Evolutionary conservation across 2,329 filamentous ascomycete genomes (phyloP), one percentile per base, ranked within the genome.

Genomic region (Dactylellina parvicollis): DNA sequence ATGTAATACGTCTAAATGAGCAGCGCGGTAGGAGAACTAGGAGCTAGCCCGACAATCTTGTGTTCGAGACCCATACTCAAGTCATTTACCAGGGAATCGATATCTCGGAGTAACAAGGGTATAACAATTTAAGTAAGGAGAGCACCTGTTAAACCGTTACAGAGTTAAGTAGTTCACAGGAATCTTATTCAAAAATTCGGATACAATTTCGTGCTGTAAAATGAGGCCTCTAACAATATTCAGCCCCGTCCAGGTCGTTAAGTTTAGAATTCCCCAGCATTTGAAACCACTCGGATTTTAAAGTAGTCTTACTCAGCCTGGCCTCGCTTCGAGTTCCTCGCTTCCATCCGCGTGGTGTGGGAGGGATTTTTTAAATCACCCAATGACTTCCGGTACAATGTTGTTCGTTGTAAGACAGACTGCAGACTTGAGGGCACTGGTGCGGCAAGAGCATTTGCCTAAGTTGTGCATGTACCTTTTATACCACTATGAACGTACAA

Each of bases 291-390:
- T 46, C 42, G 20, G 20, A 46, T 46, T 24, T 18, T 18, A 8
- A 40, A 12, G 36, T 8, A 46, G 42, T 46, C 42, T 49, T 20
- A 30, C 5, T 28, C 38, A n/a, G n/a, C n/a, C n/a, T 7, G 36
- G n/a, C 20, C 34, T 67, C 62, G 62, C 62, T 59, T 67, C 40
- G 9, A 30, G 20, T 12, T n/a, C 30, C 18, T 66, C 61, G 61
- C 50, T 56, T 50, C 38, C 52, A 59, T 67, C 62, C 62, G 62
- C 52, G 52, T 38, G 10, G 44, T 52, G 44, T 67, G 62, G 32
- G 62, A 67, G 36, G 12, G 32, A 42, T 38, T 56, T 36, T 55
- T 47, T 42, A 49, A 52, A 9, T 30, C 28, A 46, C 30, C 14
- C 10, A n/a, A 28, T 30, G 36, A 26, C 16, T 56, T 24, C n/a